These are phyloP conservation scores for Leccinum fallax DNA, from an alignment of 1,284 basidiomycete genomes.

Conservation along the genomic window DNA sequence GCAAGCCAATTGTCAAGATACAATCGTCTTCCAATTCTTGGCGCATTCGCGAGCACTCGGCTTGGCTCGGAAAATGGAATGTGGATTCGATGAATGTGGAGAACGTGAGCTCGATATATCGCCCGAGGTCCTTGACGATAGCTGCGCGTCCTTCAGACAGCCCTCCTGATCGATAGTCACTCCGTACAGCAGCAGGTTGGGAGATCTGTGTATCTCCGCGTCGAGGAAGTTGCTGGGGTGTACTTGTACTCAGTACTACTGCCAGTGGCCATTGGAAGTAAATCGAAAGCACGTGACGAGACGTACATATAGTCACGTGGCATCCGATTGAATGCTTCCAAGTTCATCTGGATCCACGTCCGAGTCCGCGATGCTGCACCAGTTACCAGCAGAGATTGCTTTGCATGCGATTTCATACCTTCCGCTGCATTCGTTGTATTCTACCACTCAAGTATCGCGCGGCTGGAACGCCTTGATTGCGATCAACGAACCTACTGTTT, in stretches of 20 bases:
- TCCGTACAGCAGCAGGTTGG: background rate
- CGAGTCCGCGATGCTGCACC: slow-evolving; percentile 36
- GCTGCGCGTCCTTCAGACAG: background rate
- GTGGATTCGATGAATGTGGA: background rate
- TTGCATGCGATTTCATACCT: slow-evolving; percentile 49
- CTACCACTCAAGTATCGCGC: slow-evolving; percentile 41
- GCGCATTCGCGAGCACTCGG: background rate
- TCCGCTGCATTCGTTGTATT: slow-evolving; percentile 43
- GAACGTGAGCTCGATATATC: background rate
- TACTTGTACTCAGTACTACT: too few relatives aligned
- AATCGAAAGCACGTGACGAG: slow-evolving; percentile 11
- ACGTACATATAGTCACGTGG: slow-evolving; percentile 5
- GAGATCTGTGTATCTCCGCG: background rate
- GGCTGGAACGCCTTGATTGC: slow-evolving; percentile 47
- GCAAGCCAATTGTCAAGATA: background rate
- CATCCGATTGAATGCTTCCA: background rate
- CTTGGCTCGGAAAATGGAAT: background rate
- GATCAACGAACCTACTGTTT: slow-evolving; percentile 51
- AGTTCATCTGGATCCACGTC: background rate
- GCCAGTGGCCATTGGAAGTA: too few relatives aligned
- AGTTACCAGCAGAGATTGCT: slow-evolving; percentile 53
- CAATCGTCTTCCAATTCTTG: background rate
- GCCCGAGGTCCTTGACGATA: background rate
- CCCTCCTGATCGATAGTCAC: background rate
- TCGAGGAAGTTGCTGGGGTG: background rate